phyloP scores from a whole-genome alignment of 106 monocot genomes.

The Gastrodia elata region DNA sequence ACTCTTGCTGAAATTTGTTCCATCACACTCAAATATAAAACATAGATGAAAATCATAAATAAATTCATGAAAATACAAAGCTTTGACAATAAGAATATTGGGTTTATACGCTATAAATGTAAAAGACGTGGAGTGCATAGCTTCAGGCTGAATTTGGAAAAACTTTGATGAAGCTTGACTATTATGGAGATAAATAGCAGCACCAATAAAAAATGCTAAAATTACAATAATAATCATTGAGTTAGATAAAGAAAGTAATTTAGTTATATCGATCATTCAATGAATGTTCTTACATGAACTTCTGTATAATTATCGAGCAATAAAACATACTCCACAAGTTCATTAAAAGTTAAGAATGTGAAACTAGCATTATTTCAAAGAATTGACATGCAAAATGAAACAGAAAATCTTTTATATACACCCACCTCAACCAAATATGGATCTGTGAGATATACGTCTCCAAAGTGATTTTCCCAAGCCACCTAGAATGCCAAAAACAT shows the following conservation, averaged over 20 bases:
- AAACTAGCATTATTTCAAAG: not conserved
- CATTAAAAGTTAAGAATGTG: not conserved
- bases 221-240: not conserved
- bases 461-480: constrained; percentile 67
- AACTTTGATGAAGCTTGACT: too few species aligned
- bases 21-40: too few species aligned
- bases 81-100: too few species aligned
- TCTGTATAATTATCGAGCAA: not conserved
- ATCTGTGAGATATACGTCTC: constrained; percentile 66
- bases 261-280: not conserved
- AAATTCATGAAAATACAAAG: too few species aligned
- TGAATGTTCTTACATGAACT: not conserved
- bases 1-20: too few species aligned
- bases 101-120: too few species aligned
- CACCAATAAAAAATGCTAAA: not conserved
- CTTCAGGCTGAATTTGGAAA: too few species aligned
- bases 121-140: too few species aligned
- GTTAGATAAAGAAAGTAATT: not conserved
- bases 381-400: not conserved
- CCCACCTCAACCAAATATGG: constrained; percentile 58
- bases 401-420: not conserved
- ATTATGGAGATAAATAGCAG: not conserved
- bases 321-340: not conserved
- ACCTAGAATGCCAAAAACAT: constrained; percentile 12
- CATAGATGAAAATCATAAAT: too few species aligned